phyloP scores from a whole-genome alignment of 345 rosid genomes.

The Syzygium aqueum region DNA sequence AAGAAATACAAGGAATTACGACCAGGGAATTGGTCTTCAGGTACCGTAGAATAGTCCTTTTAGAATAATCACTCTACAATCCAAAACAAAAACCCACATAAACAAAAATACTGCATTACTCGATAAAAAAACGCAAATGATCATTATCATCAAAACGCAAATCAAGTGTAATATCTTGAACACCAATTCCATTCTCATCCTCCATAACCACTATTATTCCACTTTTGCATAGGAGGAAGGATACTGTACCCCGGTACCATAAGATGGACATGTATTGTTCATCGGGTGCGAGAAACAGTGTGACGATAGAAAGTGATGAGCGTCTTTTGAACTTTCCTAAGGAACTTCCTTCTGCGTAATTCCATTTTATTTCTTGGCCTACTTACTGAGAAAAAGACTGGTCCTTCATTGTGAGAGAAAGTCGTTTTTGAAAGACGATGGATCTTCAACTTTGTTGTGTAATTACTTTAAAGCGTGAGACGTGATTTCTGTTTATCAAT shows the following conservation, averaged over 20 bases:
- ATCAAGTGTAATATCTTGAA: background rate
- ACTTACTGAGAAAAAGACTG: background rate
- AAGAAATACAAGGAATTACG: background rate
- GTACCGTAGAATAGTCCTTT: background rate
- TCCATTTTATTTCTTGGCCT: background rate
- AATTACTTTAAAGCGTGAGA: background rate
- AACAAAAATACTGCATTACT: background rate
- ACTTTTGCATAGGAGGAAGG: background rate
- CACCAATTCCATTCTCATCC: background rate
- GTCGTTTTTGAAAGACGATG: too few species aligned
- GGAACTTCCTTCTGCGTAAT: background rate
- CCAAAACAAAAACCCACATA: too few species aligned
- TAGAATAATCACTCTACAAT: background rate
- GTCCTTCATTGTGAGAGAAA: background rate
- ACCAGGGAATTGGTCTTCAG: background rate
- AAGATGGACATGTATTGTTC: background rate
- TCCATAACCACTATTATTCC: background rate
- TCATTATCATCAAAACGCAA: background rate
- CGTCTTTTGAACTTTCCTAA: background rate
- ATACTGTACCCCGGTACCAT: background rate
- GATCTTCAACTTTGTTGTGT: background rate
- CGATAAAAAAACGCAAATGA: background rate
- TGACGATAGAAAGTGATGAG: background rate
- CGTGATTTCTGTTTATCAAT: background rate
- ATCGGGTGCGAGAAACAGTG: rapidly evolving